Conservation (phyloP, 1,284 basidiomycete genomes). For the Microbotryomycetes sp. region DNA sequence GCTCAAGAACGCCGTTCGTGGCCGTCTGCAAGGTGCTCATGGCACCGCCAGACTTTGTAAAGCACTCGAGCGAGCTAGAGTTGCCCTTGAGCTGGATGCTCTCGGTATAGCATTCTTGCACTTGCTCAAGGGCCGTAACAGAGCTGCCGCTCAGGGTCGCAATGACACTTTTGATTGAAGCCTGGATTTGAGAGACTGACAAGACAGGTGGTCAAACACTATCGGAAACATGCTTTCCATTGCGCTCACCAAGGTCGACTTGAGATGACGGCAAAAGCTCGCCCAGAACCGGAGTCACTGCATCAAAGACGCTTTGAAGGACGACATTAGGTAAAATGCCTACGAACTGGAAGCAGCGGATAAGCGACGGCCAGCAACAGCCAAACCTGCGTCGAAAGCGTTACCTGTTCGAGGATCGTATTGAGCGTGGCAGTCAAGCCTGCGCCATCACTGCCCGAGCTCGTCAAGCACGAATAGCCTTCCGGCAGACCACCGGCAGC, state of each 20-base stretch:
- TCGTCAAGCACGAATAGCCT: slow-evolving; percentile 31
- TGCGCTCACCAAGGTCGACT: background rate
- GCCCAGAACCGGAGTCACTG: slow-evolving; percentile 29
- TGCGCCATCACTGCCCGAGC: slow-evolving; percentile 18
- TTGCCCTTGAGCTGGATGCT: slow-evolving; percentile 30
- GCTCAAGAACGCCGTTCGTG: slow-evolving; percentile 29
- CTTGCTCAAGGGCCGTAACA: slow-evolving; percentile 28
- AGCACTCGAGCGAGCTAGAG: slow-evolving; percentile 28
- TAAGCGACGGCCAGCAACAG: background rate
- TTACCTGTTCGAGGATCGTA: slow-evolving; percentile 32
- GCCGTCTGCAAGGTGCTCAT: slow-evolving; percentile 30
- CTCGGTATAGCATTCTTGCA: slow-evolving; percentile 27
- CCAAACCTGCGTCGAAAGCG: background rate
- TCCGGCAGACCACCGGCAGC: slow-evolving; percentile 28
- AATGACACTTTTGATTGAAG: slow-evolving; percentile 30
- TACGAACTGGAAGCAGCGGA: slow-evolving; percentile 20
- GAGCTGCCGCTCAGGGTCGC: slow-evolving; percentile 27
- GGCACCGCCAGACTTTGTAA: slow-evolving; percentile 25
- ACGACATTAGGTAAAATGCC: slow-evolving; percentile 34
- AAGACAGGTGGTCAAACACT: background rate
- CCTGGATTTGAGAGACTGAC: slow-evolving; percentile 28
- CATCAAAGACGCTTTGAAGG: slow-evolving; percentile 27
- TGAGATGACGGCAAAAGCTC: slow-evolving; percentile 27
- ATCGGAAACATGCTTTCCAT: background rate
- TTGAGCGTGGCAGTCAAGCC: slow-evolving; percentile 28